Percentiles rank a stretch among this genome's conserved stretches.
phyloP scores from a whole-genome alignment of 2,329 filamentous ascomycete species.

The Colletotrichum truncatum region DNA sequence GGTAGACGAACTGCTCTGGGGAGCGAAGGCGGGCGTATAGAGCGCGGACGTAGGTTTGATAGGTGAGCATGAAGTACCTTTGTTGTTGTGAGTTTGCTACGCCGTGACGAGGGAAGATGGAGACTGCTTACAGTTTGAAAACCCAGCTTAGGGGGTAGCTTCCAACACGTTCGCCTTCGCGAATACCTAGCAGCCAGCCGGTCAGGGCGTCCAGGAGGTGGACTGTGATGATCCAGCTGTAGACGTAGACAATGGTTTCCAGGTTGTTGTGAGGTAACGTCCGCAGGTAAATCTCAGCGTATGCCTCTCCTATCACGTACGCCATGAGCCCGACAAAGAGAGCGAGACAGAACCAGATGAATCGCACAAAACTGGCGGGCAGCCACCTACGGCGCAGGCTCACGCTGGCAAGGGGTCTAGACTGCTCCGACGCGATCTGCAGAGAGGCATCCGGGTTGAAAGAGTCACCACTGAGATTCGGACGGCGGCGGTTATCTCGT shows the following conservation, averaged over 20 bases:
- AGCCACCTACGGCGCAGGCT: slow-evolving; percentile 64
- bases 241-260: slow-evolving; percentile 75
- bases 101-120: background rate
- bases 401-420: slow-evolving; percentile 38
- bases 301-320: slow-evolving; percentile 74
- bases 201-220: slow-evolving; percentile 71
- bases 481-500: slow-evolving; percentile 52
- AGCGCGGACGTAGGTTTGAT: slow-evolving; percentile 76
- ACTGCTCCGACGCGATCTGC: slow-evolving; percentile 28
- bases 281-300: slow-evolving; percentile 74
- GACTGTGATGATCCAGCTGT: slow-evolving; percentile 75
- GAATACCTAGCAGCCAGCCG: slow-evolving; percentile 73
- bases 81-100: slow-evolving; percentile 8
- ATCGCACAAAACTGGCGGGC: slow-evolving; percentile 73
- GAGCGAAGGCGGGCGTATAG: slow-evolving; percentile 74
- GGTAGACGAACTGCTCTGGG: slow-evolving; percentile 70
- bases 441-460: slow-evolving; percentile 47
- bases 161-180: slow-evolving; percentile 72
- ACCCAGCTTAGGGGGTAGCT: slow-evolving; percentile 77
- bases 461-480: slow-evolving; percentile 43
- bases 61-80: slow-evolving; percentile 74
- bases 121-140: slow-evolving; percentile 68
- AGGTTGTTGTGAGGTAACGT: slow-evolving; percentile 73
- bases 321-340: slow-evolving; percentile 70
- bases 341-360: slow-evolving; percentile 75